Conservation (phyloP, 1,139 yeast species). For the Suhomyces anneliseae region DNA sequence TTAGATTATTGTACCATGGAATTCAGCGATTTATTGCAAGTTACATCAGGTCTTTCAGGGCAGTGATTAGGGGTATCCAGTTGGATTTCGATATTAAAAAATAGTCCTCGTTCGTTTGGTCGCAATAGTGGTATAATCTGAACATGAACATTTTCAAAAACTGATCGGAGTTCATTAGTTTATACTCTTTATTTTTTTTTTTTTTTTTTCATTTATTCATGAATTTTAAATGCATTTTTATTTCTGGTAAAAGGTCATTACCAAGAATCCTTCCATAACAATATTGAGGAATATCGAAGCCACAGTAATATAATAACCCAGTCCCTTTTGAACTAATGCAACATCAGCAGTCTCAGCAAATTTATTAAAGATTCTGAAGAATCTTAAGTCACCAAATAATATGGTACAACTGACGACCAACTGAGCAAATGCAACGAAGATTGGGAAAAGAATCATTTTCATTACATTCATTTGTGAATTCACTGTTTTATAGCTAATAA, state of each 20-base stretch:
- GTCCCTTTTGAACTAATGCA: conserved; percentile 1
- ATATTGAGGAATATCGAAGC: conserved; percentile 1
- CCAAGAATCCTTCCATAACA: background rate
- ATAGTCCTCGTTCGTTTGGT: no score
- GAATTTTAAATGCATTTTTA: background rate
- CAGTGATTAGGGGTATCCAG: no score
- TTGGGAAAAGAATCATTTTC: conserved; percentile 3
- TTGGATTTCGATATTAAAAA: no score
- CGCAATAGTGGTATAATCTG: no score
- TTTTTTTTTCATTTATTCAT: no score
- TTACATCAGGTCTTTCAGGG: no score
- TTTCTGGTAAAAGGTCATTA: conserved; percentile 1
- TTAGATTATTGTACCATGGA: no score
- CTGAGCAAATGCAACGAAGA: conserved; percentile 3
- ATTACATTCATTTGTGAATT: conserved; percentile 1
- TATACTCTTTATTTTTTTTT: no score
- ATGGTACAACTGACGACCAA: conserved; percentile 1
- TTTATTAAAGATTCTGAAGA: background rate
- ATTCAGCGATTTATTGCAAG: no score
- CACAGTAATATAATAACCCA: conserved; percentile 7
- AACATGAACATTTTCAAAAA: no score
- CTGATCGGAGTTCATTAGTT: no score
- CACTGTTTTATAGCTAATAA: background rate
- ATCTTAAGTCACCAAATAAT: conserved; percentile 5
- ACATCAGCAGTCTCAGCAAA: background rate